Percentiles rank a stretch among this genome's conserved stretches.
Conservation (phyloP, 495 filamentous ascomycete species). For the Margaritispora aquatica region DNA sequence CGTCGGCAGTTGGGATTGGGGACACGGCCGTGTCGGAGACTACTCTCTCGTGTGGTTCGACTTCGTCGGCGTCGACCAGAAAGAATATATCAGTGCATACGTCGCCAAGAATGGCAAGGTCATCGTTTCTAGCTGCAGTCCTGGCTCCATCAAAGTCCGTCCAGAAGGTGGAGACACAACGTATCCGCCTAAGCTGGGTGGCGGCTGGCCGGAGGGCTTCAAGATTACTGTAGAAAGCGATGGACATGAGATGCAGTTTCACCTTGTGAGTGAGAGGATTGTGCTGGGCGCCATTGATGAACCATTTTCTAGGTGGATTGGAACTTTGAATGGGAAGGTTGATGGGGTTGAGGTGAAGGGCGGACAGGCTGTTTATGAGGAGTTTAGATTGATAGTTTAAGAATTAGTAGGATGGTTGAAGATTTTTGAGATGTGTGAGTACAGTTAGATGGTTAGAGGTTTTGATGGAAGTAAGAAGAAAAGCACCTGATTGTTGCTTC, state of each 20-base stretch:
- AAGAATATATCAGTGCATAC: slow-evolving; percentile 29
- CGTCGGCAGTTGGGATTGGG: slow-evolving; percentile 32
- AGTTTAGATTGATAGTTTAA: slow-evolving; percentile 6
- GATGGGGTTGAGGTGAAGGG: neutral
- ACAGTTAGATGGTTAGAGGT: neutral
- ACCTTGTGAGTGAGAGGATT: neutral
- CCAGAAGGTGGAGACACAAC: slow-evolving; percentile 1
- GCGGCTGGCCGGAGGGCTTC: slow-evolving; percentile 9
- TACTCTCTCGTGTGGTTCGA: slow-evolving; percentile 39
- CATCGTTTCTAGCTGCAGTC: slow-evolving; percentile 9
- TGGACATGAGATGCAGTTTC: neutral
- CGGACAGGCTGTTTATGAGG: slow-evolving; percentile 4
- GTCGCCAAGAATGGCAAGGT: slow-evolving; percentile 26
- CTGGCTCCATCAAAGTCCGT: slow-evolving; percentile 3
- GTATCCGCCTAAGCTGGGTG: slow-evolving; percentile 12
- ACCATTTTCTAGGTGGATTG: slow-evolving; percentile 4
- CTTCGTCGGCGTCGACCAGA: slow-evolving; percentile 21
- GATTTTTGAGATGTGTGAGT: neutral
- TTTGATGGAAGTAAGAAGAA: too few relatives aligned
- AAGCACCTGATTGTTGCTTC: too few relatives aligned
- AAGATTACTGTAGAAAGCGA: slow-evolving; percentile 14
- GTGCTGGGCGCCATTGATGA: neutral
- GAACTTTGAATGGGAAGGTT: neutral
- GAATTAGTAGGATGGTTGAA: neutral
- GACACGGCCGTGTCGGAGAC: slow-evolving; percentile 32